Evolutionary conservation across 2,329 filamentous ascomycete species (phyloP), one percentile per base, ranked within the genome.

Genomic region (Dothideomycetes sp.): DNA sequence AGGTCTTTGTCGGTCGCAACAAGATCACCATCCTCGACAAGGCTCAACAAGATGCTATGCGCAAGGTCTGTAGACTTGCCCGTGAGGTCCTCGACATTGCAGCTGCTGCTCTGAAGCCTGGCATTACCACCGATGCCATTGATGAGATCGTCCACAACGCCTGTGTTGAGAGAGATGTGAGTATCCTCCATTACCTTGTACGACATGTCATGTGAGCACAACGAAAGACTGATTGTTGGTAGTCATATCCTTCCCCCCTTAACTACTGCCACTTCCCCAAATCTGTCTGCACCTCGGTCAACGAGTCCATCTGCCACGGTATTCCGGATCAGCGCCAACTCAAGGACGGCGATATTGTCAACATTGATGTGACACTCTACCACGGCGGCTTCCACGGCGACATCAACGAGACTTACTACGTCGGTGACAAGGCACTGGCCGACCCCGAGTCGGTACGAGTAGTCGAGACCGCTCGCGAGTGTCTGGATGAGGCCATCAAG

Each of bases 221-320:
- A n/a, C n/a, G 5, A 25, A 12, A 15, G 33, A 9, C 45, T 47
- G 40, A 46, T 25, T 8, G 2, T 1, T 29, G 6, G 9, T 15
- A 95, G 88, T 84, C 87, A 8, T 96, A 96, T 60, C 89, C 89
- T 0, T 95, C 89, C 1, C 87, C 89, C 1, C 70, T 96, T 23
- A 95, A 95, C 68, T 96, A 96, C 67, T 84, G 84, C 69, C 73
- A 88, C 63, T 98, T 96, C 65, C 91, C 91, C 50, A 98, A 98
- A 68, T 98, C 91, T 0, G 84, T 95, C 47, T 98, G 91, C 65
- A 96, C 89, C 3, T 96, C 89, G 3, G 67, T 84, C 35, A 98
- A 98, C 69, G 91, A 98, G 65, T 84, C 94, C 49, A 96, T 98
- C 61, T 98, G 91, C 69, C 91, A 98, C 70, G 91, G 91, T 39